Base-by-base conservation (phyloP, 108 stramenopile genomes). In the Nitzschia palea region DNA sequence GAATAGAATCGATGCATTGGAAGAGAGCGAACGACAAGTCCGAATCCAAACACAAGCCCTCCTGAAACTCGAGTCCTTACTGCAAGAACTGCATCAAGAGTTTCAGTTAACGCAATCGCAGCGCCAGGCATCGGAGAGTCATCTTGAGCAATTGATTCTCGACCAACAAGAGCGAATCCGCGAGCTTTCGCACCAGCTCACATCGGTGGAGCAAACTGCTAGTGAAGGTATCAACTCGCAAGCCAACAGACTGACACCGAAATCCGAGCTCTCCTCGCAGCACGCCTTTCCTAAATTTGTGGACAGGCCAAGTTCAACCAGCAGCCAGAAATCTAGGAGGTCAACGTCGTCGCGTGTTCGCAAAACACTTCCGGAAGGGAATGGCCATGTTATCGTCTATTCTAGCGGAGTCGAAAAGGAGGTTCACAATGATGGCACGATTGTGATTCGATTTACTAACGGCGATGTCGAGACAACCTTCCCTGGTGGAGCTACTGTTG, bases 391-490 rank as follows among this genome's bases (percentile, higher is more conserved):
- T 20, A 76, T 81, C 37, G 32, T 51, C 3, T 86, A 78, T 60
- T 63, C 69, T n/a, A 89, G 87, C 61, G 91, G 88, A 3, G 84
- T 83, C 25, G 26, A 34, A 22, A 87, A 89, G 67, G 85, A 84
- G 61, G 37, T 65, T 14, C 44, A 56, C 28, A 44, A 80, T 14
- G 88, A 90, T 44, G 94, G 94, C 4, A 77, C 75, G 8, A 62
- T 35, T 17, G 58, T 87, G 14, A 78, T 87, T 18, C 71, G 86
- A 4, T 93, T 84, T 60, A 44, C 62, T 28, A 95, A 95, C 68
- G 94, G 94, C 4, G 94, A 95, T 63, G 59, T 89, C 25, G 86
- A 91, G 73, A 77, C 73, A 12, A 43, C 57, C 2, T 74, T 74
- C 17, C 31, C 60, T 14, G 55, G 27, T 12, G 15, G 17, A 18